phyloP scores from a whole-genome alignment of 306 rosid species.

The Albizia julibrissin region DNA sequence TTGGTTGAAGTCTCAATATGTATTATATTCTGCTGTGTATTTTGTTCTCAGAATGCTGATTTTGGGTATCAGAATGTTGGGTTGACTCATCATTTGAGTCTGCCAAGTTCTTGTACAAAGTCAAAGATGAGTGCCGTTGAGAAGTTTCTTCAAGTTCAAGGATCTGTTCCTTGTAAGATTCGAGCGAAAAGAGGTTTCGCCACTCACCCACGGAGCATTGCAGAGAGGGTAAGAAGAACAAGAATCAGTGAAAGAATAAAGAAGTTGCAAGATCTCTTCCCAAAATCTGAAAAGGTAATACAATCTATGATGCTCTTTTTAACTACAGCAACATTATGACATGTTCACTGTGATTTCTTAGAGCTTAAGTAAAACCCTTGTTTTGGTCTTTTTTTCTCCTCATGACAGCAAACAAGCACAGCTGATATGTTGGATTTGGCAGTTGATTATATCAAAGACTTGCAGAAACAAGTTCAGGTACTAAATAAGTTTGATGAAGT shows the following conservation, averaged over 20 bases:
- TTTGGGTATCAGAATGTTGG: conserved; percentile 41
- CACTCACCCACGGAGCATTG: conserved; percentile 96
- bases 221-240: conserved; percentile 95
- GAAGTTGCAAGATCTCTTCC: conserved; percentile 75
- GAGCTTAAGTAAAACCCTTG: neutral
- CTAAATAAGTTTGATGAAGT: neutral
- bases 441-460: conserved; percentile 70
- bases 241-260: conserved; percentile 85
- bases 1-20: neutral
- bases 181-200: conserved; percentile 95
- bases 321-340: neutral
- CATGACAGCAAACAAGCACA: conserved; percentile 77
- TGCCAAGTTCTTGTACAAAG: conserved; percentile 57
- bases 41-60: conserved; percentile 42
- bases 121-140: conserved; percentile 50
- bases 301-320: neutral
- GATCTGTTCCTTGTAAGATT: conserved; percentile 68
- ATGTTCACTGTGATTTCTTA: conserved; percentile 12
- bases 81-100: conserved; percentile 74
- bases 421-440: conserved; percentile 87
- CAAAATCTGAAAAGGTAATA: conserved; percentile 82
- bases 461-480: conserved; percentile 86
- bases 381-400: neutral
- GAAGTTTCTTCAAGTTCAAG: conserved; percentile 61
- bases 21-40: neutral